A percentile compares a stretch with the other conserved stretches of the same genome.
Conservation (phyloP, 768 basidiomycete genomes). For the Rhodosporidiobolus sp. region DNA sequence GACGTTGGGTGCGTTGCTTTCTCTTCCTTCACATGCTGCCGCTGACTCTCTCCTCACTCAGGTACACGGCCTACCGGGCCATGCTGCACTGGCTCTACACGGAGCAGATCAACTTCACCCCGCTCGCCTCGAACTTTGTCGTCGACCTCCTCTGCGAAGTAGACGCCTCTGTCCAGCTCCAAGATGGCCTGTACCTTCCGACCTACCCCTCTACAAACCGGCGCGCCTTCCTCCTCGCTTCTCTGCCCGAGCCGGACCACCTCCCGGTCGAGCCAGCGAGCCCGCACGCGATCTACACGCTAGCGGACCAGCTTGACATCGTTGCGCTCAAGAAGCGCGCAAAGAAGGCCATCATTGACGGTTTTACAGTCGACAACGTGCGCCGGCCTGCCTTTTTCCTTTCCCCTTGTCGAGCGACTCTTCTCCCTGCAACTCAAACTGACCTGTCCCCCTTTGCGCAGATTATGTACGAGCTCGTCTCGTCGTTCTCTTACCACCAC, state of each 20-base stretch:
- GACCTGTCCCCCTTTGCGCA: too few species aligned
- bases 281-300: slow-evolving; percentile 10
- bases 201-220: neutral
- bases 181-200: too few species aligned
- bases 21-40: neutral
- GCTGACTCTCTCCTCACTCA: neutral
- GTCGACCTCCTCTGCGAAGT: too few species aligned
- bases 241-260: too few species aligned
- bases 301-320: slow-evolving; percentile 15
- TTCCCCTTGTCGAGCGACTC: neutral
- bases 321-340: neutral
- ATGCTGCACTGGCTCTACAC: slow-evolving; percentile 13
- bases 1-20: neutral
- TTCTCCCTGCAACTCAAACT: too few species aligned
- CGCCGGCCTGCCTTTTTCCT: neutral
- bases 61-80: slow-evolving; percentile 6
- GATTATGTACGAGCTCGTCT: neutral
- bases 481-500: neutral
- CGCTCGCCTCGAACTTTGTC: neutral
- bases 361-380: neutral
- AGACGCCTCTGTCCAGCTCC: neutral
- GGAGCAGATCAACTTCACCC: neutral
- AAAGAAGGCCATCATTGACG: neutral
- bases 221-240: neutral
- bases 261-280: neutral